These are phyloP conservation scores for Lanmaoa rubissima DNA, from an alignment of 768 basidiomycete genomes.

Conservation along the genomic window DNA sequence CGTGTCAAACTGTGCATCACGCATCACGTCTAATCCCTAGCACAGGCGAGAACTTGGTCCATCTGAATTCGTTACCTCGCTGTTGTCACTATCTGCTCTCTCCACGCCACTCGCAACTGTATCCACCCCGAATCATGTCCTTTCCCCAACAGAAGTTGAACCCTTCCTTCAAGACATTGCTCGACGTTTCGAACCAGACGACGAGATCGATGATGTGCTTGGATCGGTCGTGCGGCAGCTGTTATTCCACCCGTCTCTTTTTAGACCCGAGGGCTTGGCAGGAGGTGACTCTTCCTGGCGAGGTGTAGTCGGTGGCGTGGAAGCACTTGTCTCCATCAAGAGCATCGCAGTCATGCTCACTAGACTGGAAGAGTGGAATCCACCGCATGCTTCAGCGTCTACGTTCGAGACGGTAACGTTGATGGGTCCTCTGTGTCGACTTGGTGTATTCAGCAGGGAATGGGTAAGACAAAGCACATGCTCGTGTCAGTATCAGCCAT, in stretches of 20 bases:
- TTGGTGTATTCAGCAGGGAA: constrained; percentile 86
- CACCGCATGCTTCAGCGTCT: constrained; percentile 52
- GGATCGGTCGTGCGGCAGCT: constrained; percentile 64
- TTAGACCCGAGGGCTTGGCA: constrained; percentile 64
- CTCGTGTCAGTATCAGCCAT: neutral
- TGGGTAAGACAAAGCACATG: constrained; percentile 54
- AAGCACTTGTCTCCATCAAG: constrained; percentile 78
- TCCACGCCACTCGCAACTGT: constrained; percentile 61
- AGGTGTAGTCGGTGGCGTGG: constrained; percentile 77
- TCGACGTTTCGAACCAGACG: constrained; percentile 73
- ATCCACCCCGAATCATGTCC: constrained; percentile 44
- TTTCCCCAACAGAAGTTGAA: constrained; percentile 68
- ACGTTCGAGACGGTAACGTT: constrained; percentile 66
- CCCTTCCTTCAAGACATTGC: constrained; percentile 84
- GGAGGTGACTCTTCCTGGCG: constrained; percentile 83
- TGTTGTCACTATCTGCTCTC: constrained; percentile 71
- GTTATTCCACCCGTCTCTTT: constrained; percentile 63
- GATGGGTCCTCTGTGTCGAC: constrained; percentile 79
- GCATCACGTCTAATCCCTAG: constrained; percentile 1
- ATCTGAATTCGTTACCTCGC: constrained; percentile 75
- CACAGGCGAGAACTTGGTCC: constrained; percentile 69
- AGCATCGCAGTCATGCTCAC: constrained; percentile 80
- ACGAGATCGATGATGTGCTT: constrained; percentile 77
- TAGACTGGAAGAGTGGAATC: constrained; percentile 71
- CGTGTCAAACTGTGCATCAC: constrained; percentile 20